Percentiles rank a stretch among this genome's conserved stretches.
These are phyloP conservation scores for Eucalyptus erythrocorys DNA, from an alignment of 345 rosid genomes.

Conservation along the genomic window DNA sequence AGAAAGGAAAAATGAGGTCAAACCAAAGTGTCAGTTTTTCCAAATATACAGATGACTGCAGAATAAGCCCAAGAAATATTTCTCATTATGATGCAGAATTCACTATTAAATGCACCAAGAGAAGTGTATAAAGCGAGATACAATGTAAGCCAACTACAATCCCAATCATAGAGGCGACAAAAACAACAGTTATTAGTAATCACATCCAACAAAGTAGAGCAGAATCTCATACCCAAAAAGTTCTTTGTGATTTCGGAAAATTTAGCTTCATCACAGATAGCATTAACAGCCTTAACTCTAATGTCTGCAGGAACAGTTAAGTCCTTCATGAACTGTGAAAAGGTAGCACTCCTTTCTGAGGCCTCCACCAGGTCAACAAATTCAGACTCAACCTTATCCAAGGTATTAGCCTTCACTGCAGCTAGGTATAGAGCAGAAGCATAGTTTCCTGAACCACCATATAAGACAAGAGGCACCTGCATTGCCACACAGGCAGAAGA, in stretches of 20 bases:
- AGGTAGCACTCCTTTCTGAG: constrained; percentile 40
- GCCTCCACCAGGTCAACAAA: constrained; percentile 58
- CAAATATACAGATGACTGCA: not conserved
- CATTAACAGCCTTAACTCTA: constrained; percentile 50
- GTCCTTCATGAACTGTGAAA: constrained; percentile 67
- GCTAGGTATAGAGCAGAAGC: constrained; percentile 73
- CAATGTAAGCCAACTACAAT: not conserved
- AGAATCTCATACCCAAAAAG: constrained; percentile 53
- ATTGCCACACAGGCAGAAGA: not conserved
- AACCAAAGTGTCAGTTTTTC: not conserved
- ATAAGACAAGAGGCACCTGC: constrained; percentile 66
- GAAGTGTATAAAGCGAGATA: not conserved
- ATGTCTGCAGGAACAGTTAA: constrained; percentile 54
- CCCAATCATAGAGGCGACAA: not conserved
- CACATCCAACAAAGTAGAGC: not conserved
- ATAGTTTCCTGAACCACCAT: constrained; percentile 83
- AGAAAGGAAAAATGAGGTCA: not conserved
- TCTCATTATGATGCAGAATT: not conserved
- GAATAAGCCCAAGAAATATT: not conserved
- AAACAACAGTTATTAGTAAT: not conserved
- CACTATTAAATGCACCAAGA: not conserved
- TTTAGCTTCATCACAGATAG: constrained; percentile 54
- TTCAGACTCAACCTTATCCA: constrained; percentile 76
- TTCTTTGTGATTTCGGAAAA: constrained; percentile 59
- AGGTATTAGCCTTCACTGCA: constrained; percentile 46